These are phyloP conservation scores for Dendrothele bispora DNA, from an alignment of 768 basidiomycete genomes.

Conservation along the genomic window DNA sequence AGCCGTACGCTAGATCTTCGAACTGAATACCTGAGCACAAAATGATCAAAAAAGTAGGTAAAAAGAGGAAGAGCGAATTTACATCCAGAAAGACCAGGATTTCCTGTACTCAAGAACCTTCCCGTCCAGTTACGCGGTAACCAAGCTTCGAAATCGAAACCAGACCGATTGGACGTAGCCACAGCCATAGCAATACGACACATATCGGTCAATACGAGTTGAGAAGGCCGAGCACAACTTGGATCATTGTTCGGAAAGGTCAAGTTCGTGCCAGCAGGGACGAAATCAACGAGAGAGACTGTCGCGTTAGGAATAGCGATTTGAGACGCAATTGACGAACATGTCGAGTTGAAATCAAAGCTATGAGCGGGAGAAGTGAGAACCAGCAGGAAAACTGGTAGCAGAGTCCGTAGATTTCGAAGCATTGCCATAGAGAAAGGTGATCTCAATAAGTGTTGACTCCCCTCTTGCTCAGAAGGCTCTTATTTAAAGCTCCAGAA, in stretches of 20 bases:
- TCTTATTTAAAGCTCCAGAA: too few relatives aligned
- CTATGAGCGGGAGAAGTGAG: too few relatives aligned
- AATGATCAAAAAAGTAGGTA: not conserved
- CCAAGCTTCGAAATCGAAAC: constrained; percentile 12
- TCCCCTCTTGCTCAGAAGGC: too few relatives aligned
- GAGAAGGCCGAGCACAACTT: constrained; percentile 1
- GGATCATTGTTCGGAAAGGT: not conserved
- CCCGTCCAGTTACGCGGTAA: constrained; percentile 14
- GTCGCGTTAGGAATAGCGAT: not conserved
- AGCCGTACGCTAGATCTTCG: constrained; percentile 11
- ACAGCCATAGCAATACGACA: constrained; percentile 12
- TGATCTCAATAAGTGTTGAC: too few relatives aligned
- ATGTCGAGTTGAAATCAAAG: not conserved
- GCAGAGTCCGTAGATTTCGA: too few relatives aligned
- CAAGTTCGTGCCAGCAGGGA: not conserved
- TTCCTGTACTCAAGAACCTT: constrained; percentile 11
- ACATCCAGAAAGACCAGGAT: constrained; percentile 14
- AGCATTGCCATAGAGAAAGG: too few relatives aligned
- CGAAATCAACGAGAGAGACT: not conserved
- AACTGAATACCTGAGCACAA: constrained; percentile 17
- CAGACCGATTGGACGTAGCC: constrained; percentile 10
- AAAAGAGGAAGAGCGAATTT: not conserved
- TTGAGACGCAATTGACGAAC: not conserved
- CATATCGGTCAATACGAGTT: not conserved
- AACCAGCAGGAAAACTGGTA: too few relatives aligned